Percentiles rank a stretch among this genome's conserved stretches.
These are phyloP conservation scores for Trametes cubensis DNA, from an alignment of 768 basidiomycete species.

Conservation along the genomic window DNA sequence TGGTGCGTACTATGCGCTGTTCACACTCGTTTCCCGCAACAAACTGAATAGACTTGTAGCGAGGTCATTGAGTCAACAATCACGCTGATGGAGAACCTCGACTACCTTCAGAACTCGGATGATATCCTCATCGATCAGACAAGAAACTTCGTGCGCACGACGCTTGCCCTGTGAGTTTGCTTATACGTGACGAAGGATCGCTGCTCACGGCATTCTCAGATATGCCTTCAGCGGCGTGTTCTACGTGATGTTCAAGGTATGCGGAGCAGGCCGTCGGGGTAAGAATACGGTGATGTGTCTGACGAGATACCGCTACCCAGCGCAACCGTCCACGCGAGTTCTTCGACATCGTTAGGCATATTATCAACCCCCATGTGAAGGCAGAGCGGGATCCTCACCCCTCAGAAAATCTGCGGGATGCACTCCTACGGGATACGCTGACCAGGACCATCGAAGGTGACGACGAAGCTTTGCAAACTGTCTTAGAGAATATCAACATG, in stretches of 20 bases:
- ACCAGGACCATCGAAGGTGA: constrained; percentile 53
- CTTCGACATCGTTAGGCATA: constrained; percentile 55
- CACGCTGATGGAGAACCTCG: constrained; percentile 50
- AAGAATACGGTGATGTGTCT: background rate
- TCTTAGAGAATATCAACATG: constrained; percentile 56
- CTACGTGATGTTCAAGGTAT: constrained; percentile 59
- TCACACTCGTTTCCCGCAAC: too few relatives aligned
- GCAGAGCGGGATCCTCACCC: constrained; percentile 28
- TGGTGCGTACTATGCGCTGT: constrained; percentile 43
- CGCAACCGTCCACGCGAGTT: constrained; percentile 49
- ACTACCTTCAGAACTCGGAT: constrained; percentile 48
- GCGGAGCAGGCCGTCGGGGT: background rate
- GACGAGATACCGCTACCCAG: constrained; percentile 33
- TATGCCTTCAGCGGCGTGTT: constrained; percentile 62
- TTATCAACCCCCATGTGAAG: constrained; percentile 43
- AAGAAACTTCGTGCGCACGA: constrained; percentile 53
- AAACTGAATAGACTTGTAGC: constrained; percentile 34
- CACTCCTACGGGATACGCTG: constrained; percentile 59
- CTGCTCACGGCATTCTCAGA: constrained; percentile 36
- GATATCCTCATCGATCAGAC: constrained; percentile 63
- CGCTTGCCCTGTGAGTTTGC: constrained; percentile 48
- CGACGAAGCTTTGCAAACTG: constrained; percentile 49
- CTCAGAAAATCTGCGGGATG: constrained; percentile 44
- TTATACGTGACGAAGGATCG: background rate
- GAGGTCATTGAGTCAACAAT: constrained; percentile 55